Base-by-base conservation (phyloP, 2,329 filamentous ascomycete genomes). In the Eurotiales sp. region DNA sequence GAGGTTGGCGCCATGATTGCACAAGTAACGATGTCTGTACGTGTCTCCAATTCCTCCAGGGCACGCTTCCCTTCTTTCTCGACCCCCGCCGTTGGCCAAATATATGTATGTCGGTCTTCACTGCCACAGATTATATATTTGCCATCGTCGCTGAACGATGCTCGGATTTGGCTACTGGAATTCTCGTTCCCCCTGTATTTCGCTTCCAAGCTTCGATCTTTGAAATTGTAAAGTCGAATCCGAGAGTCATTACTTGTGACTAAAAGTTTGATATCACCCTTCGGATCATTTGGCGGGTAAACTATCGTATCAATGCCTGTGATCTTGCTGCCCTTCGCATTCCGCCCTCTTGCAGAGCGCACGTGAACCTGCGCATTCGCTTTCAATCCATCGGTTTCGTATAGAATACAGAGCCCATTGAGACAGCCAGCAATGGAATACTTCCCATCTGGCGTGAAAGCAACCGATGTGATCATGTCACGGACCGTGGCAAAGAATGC, bases 251-350 rank as follows among this genome's bases (percentile, higher is more conserved):
- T 99, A 59, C 91, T 96, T 1, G 90, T 95, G 52, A 99, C 84
- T 6, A 99, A 75, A 2, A 99, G 75, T 62, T 95, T 95, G 46
- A 89, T 79, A 48, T 91, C 86, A 1, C 82, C 82, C 30, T 80
- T 80, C 2, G 74, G 72, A 46, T 80, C 73, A 19, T 77, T 72
- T 2, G 77, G 75, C 4, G 84, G 83, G 44, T 83, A 75, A 14
- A 74, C 70, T 57, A 86, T 84, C 0, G 90, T 87, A 62, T 92
- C 85, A 48, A 99, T 96, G 6, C 90, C 91, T 0, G 93, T 97
- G 59, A 99, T 96, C 67, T 99, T 99, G 73, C 90, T 96, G 5
- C 92, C 92, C 67, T 95, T 96, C 4, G 91, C 87, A 63, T 96
- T 97, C 64, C 90, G 91, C 2, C 93, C 92, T 53, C 91, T 81